phyloP scores from a whole-genome alignment of 2,329 filamentous ascomycete genomes.

The Pyrenophora tritici-repentis region DNA sequence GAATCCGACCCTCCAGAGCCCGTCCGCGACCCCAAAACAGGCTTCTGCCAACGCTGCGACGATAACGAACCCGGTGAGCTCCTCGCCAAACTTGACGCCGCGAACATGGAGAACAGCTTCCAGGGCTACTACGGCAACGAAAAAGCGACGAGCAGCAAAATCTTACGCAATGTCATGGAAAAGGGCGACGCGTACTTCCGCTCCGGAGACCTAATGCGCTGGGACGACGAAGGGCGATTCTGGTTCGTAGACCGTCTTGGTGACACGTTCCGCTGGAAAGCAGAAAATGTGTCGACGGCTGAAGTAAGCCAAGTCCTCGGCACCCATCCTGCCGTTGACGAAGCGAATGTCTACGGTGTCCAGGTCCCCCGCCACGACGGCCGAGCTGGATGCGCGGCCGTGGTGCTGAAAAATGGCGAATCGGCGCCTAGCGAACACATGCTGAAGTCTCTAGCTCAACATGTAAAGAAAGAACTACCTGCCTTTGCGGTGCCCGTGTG shows the following conservation, averaged over 20 bases:
- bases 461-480: constrained; percentile 47
- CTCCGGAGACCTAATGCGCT: constrained; percentile 43
- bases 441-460: constrained; percentile 38
- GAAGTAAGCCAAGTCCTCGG: constrained; percentile 52
- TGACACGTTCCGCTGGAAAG: constrained; percentile 51
- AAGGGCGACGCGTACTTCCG: constrained; percentile 48
- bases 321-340: constrained; percentile 45
- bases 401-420: constrained; percentile 37
- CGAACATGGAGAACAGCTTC: constrained; percentile 55
- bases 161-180: constrained; percentile 40
- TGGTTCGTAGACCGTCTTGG: constrained; percentile 48
- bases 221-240: constrained; percentile 41
- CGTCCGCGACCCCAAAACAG: constrained; percentile 65
- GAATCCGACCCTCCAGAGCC: constrained; percentile 64
- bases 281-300: constrained; percentile 54
- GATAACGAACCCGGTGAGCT: constrained; percentile 74
- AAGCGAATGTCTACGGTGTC: constrained; percentile 54
- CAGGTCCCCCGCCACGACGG: constrained; percentile 52
- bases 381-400: constrained; percentile 51
- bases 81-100: constrained; percentile 50
- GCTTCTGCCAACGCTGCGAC: constrained; percentile 65
- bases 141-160: constrained; percentile 40
- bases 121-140: constrained; percentile 66
- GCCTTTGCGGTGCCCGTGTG: constrained; percentile 54
- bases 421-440: constrained; percentile 15